Evolutionary conservation across 345 rosid genomes (phyloP), one percentile per base, ranked within the genome.

Genomic region (Lepidium aucheri): DNA sequence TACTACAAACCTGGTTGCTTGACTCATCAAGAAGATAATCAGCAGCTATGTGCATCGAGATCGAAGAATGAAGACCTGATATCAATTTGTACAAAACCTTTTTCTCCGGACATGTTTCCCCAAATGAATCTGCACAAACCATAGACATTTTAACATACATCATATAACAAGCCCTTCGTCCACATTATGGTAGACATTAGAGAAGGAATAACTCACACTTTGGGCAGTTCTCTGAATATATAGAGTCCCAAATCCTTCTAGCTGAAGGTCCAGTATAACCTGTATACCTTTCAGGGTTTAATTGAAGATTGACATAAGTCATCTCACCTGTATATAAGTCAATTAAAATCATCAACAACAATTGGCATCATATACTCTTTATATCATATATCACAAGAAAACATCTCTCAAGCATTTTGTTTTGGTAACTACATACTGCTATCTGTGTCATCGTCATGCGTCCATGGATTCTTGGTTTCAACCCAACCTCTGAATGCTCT

Each of bases 31-130:
- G 91, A 49, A 94, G 86, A 79, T 86, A 94, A 58, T 90, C 96
- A 42, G 85, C 84, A 50, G 96, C 96, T 77, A 91, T 86, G 70
- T 91, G 99, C 78, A 86, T 81, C 0, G 98, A 95, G 45, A 95
- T 95, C 13, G 99, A 95, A 57, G 99, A 89, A 78, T 95, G 99
- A 72, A 91, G 98, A 59, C 99, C 98, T 9, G 99, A 95, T 75
- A 95, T 91, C 83, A 91, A 60, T 77, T 95, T 91, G 80, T 95
- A 91, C 69, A 95, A 77, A 53, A 89, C 82, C 16, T 76, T 89
- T 73, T 95, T 90, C 78, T 91, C 97, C 51, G 86, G 96, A 69
- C 98, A 91, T 67, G 72, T 61, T 71, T 87, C 95, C 42, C 83
- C 90, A 45, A 89, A 82, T 49, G 90, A 86, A 82, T 91, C 97